Conservation (phyloP, 331 rosid genomes). For the Spiraea crenata region DNA sequence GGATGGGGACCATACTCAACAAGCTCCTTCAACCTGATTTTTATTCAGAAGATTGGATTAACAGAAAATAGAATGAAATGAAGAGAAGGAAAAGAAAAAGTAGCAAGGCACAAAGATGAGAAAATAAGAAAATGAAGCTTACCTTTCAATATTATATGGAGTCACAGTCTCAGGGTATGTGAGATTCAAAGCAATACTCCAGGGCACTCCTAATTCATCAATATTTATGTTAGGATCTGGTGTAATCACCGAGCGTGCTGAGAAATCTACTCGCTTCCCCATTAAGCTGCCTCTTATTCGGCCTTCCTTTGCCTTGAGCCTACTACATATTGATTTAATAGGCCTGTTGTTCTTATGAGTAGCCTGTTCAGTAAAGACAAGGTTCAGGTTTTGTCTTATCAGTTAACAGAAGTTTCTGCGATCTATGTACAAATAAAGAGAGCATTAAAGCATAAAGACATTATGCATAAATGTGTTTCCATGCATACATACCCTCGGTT, state of each 20-base stretch:
- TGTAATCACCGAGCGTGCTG: conserved; percentile 95
- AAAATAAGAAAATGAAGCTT: conserved; percentile 5
- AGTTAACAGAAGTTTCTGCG: background rate
- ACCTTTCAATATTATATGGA: conserved; percentile 98
- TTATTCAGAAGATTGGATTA: background rate
- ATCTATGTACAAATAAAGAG: background rate
- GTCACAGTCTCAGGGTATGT: conserved; percentile 99
- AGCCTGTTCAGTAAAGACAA: conserved; percentile 52
- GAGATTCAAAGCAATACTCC: conserved; percentile 97
- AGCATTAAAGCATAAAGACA: background rate
- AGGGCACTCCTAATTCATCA: conserved; percentile 92
- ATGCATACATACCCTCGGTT: conserved; percentile 72
- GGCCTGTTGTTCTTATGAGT: conserved; percentile 97
- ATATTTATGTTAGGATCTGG: conserved; percentile 96
- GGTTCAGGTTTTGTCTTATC: background rate
- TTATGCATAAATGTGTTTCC: background rate
- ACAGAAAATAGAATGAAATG: background rate
- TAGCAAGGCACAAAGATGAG: background rate
- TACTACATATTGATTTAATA: conserved; percentile 94
- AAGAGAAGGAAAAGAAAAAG: background rate
- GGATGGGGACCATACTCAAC: conserved; percentile 99
- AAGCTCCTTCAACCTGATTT: conserved; percentile 83
- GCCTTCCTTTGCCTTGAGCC: conserved; percentile 98
- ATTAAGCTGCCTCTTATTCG: conserved; percentile 96
- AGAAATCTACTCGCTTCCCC: conserved; percentile 98